Evolutionary conservation across 2,329 filamentous ascomycete species (phyloP).

Genomic region (Clonostachys byssicola): DNA sequence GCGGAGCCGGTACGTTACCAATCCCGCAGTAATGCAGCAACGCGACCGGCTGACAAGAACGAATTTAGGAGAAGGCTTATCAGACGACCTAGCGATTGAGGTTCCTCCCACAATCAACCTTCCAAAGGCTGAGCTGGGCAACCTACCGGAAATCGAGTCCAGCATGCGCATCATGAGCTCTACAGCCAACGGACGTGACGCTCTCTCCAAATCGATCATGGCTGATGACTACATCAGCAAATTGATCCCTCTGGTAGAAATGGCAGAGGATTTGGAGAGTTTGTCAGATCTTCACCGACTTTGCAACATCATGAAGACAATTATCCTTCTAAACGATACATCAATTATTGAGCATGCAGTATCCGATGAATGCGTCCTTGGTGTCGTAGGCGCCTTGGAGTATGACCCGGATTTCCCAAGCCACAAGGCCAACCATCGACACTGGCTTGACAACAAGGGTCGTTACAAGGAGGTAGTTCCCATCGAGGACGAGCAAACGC

Average conservation of each 20-base stretch:
- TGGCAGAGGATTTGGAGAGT: slow-evolving; percentile 89
- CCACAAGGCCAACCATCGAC: slow-evolving; percentile 95
- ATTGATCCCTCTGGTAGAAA: slow-evolving; percentile 78
- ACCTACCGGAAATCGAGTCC: slow-evolving; percentile 79
- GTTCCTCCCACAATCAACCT: slow-evolving; percentile 66
- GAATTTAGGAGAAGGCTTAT: slow-evolving; percentile 71
- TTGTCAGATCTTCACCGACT: slow-evolving; percentile 81
- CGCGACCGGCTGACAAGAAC: slow-evolving; percentile 13
- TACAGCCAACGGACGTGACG: slow-evolving; percentile 74
- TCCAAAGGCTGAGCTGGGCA: slow-evolving; percentile 75
- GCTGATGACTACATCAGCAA: slow-evolving; percentile 83
- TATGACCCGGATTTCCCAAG: slow-evolving; percentile 98
- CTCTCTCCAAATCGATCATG: slow-evolving; percentile 82
- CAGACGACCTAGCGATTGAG: slow-evolving; percentile 80
- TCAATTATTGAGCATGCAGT: slow-evolving; percentile 92
- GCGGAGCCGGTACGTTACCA: slow-evolving; percentile 51
- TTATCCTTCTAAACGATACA: slow-evolving; percentile 92
- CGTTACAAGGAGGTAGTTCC: slow-evolving; percentile 95
- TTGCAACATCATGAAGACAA: slow-evolving; percentile 96
- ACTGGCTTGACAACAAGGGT: slow-evolving; percentile 83
- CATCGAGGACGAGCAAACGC: slow-evolving; percentile 78
- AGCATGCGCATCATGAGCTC: slow-evolving; percentile 76
- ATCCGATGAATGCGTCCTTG: slow-evolving; percentile 81
- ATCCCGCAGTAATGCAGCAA: background rate
- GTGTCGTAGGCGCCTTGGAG: slow-evolving; percentile 92